These are phyloP conservation scores for Colletotrichum nymphaeae DNA, from an alignment of 2,329 filamentous ascomycete genomes.

Conservation along the genomic window DNA sequence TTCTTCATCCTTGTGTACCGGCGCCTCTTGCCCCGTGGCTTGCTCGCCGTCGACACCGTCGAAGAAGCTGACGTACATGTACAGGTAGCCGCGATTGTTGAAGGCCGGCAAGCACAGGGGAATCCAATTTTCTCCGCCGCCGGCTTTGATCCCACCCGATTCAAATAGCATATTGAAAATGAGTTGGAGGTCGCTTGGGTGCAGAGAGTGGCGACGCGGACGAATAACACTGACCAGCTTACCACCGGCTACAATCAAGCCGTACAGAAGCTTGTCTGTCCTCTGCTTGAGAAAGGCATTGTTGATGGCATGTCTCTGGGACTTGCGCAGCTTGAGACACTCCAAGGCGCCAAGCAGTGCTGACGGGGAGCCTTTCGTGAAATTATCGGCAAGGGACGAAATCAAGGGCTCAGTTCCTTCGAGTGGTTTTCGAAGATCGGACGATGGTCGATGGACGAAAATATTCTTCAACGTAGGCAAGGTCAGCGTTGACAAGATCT, in stretches of 20 bases:
- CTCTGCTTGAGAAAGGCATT: constrained; percentile 85
- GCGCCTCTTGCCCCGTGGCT: constrained; percentile 51
- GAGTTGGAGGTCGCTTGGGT: constrained; percentile 93
- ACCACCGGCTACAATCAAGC: constrained; percentile 91
- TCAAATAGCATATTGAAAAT: constrained; percentile 99
- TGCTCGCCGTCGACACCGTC: constrained; percentile 65
- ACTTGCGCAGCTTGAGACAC: constrained; percentile 91
- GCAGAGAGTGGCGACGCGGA: constrained; percentile 93
- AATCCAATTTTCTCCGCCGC: constrained; percentile 95
- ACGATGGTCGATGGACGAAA: constrained; percentile 91
- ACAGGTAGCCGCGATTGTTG: constrained; percentile 95
- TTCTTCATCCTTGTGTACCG: constrained; percentile 77
- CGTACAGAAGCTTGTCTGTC: constrained; percentile 85
- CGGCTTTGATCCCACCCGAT: constrained; percentile 89
- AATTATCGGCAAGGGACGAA: constrained; percentile 92
- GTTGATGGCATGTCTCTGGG: constrained; percentile 87
- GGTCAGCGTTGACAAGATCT: constrained; percentile 95
- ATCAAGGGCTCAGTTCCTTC: constrained; percentile 92
- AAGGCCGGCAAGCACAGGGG: constrained; percentile 95
- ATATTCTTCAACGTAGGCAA: constrained; percentile 87
- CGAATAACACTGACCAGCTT: constrained; percentile 94
- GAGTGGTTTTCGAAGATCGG: constrained; percentile 88
- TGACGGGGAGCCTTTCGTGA: constrained; percentile 91
- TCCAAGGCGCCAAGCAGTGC: constrained; percentile 90
- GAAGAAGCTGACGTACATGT: constrained; percentile 99